Evolutionary conservation across 331 rosid genomes (phyloP).

Genomic region (Telfairia occidentalis): DNA sequence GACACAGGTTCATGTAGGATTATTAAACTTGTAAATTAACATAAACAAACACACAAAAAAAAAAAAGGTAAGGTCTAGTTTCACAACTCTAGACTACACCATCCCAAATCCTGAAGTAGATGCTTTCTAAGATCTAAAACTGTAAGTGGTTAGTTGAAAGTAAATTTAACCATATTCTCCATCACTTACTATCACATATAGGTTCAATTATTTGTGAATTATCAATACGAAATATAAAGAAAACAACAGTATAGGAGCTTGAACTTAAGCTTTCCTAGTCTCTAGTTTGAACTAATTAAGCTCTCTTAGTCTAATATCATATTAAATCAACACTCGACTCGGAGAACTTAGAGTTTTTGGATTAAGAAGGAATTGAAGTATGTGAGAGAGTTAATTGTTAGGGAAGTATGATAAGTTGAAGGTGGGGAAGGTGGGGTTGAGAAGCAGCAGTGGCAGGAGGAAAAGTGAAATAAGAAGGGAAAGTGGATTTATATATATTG

Average conservation of each 20-base stretch:
- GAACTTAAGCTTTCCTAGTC: too few relatives aligned
- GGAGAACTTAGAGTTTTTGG: too few relatives aligned
- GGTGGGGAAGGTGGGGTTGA: background rate
- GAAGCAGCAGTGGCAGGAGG: background rate
- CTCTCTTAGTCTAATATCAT: background rate
- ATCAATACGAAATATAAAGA: background rate
- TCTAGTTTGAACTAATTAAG: too few relatives aligned
- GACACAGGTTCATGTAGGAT: background rate
- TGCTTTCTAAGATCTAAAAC: background rate
- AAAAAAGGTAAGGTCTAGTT: background rate
- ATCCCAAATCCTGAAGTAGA: background rate
- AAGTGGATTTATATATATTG: background rate
- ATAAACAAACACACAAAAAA: background rate
- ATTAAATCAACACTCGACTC: background rate
- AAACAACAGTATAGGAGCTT: background rate
- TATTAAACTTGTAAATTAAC: background rate
- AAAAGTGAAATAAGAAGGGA: background rate
- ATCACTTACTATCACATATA: background rate
- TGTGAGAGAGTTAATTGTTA: too few relatives aligned
- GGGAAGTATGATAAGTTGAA: background rate
- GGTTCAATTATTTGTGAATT: background rate
- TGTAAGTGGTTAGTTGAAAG: background rate
- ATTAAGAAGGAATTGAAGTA: too few relatives aligned
- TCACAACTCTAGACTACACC: background rate
- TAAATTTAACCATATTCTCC: background rate